A percentile compares a stretch with the other conserved stretches of the same genome.
Evolutionary conservation across 495 filamentous ascomycete genomes (phyloP).

Genomic region (Thermothielavioides terrestris): DNA sequence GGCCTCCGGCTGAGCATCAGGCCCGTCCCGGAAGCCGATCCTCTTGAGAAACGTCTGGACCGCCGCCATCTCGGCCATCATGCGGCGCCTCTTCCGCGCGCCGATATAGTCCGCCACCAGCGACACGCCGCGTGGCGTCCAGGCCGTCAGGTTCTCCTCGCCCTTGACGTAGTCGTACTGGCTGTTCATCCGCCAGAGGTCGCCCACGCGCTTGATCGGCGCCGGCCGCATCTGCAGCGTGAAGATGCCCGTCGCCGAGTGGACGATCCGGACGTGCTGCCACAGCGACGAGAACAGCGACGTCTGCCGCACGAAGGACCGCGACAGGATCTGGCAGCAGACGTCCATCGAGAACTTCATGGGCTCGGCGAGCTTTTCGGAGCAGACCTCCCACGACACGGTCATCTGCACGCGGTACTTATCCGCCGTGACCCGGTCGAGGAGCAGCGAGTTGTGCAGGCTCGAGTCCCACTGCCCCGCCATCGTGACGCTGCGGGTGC

Average conservation of each 20-base stretch:
- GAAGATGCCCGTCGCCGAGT: conserved; percentile 78
- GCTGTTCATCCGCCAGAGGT: conserved; percentile 96
- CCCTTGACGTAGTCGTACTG: conserved; percentile 90
- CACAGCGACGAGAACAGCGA: conserved; percentile 83
- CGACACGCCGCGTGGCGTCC: conserved; percentile 83
- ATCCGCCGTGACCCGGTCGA: conserved; percentile 83
- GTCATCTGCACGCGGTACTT: conserved; percentile 87
- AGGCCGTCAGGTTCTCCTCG: conserved; percentile 73
- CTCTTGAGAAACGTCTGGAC: conserved; percentile 60
- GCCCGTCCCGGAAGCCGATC: conserved; percentile 29
- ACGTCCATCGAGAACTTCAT: conserved; percentile 78
- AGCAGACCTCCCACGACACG: conserved; percentile 72
- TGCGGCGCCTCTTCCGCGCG: conserved; percentile 57
- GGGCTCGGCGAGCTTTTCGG: conserved; percentile 66
- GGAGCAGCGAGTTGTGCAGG: conserved; percentile 76
- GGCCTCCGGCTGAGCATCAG: conserved; percentile 17
- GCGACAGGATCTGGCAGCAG: conserved; percentile 71
- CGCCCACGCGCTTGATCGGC: conserved; percentile 80
- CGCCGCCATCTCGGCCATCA: conserved; percentile 70
- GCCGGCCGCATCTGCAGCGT: conserved; percentile 75
- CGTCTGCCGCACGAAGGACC: conserved; percentile 73
- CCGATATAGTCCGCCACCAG: conserved; percentile 75
- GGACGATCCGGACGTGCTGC: conserved; percentile 75
- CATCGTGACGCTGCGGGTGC: conserved; percentile 79
- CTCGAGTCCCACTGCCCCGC: conserved; percentile 94